Evolutionary conservation across 78 protist genomes (phyloP).

Genomic region (Pigoraptor vietnamica): DNA sequence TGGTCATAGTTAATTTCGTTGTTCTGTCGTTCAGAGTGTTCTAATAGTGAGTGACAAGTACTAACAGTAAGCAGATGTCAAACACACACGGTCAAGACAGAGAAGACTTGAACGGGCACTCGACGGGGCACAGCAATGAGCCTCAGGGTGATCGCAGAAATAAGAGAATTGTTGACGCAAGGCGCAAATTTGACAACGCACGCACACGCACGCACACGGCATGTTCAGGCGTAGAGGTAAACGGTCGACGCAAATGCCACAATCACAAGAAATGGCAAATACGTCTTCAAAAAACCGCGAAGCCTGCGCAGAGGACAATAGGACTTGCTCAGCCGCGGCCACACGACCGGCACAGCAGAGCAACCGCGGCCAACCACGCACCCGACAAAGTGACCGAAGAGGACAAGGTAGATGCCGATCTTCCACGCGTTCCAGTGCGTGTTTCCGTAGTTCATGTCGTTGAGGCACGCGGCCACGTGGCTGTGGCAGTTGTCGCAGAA

Average conservation of each 20-base stretch:
- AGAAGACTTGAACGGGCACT: too few species aligned
- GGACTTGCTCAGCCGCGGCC: too few species aligned
- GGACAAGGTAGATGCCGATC: neutral
- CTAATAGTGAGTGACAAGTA: too few species aligned
- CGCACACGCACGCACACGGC: neutral
- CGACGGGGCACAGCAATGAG: too few species aligned
- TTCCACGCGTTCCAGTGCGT: conserved; percentile 4
- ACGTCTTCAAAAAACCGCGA: neutral
- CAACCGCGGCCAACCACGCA: neutral
- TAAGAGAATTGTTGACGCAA: too few species aligned
- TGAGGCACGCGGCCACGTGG: conserved; percentile 17
- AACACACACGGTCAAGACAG: too few species aligned
- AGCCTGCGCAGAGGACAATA: neutral
- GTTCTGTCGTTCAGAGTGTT: too few species aligned
- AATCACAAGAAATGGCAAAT: neutral
- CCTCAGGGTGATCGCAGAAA: too few species aligned
- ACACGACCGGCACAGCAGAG: neutral
- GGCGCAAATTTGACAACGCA: neutral
- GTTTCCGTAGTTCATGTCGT: conserved; percentile 17
- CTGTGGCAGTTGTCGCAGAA: conserved; percentile 49
- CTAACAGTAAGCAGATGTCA: too few species aligned
- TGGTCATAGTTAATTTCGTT: too few species aligned
- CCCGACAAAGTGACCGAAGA: neutral
- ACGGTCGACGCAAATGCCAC: neutral
- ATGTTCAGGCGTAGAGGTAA: neutral